Evolutionary conservation across 371 early-diverging fungal genomes (phyloP), one percentile per base, ranked within the genome.

Genomic region (Mucor circinelloides): DNA sequence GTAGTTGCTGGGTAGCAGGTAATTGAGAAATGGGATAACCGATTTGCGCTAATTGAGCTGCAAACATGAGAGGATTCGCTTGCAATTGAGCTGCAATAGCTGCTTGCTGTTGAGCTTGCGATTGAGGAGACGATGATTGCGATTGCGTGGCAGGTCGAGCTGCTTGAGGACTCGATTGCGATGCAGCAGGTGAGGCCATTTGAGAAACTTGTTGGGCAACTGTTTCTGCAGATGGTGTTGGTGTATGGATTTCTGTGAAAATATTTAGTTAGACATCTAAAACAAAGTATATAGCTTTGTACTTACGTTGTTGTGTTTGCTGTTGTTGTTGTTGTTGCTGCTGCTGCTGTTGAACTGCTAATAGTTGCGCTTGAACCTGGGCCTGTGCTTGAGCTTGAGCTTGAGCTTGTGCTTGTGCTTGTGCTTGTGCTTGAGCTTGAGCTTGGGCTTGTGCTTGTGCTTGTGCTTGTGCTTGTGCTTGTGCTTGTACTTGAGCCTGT

Each of bases 1-100:
- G 75, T 0, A 72, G 60, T 62, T 81, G 81, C 50, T 81, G 81
- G 32, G 58, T 71, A 13, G 77, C 69, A 6, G 71, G 69, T 2
- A 81, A 67, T 57, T 81, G 81, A 17, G 75, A 78, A 42, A 81
- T 72, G 34, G 79, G 75, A 57, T 81, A 81, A 3, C 81, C 81
- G 75, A 81, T 76, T 62, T 81, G 81, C 0, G 76, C 77, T 23
- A 81, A 60, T 52, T 81, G 81, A 7, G 81, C 77, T 15, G 81
- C 79, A 55, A 81, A 66, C 56, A 72, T 67, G 6, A 81, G 55
- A 3, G 75, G 71, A 42, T 74, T 78, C 8, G 72, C 68, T 63
- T 76, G 70, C n/a, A 69, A 69, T 7, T 73, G 68, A 48, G 72
- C 65, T 12, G 69, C 68, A 28, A 68, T 61, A 6, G 68, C 69